phyloP scores from a whole-genome alignment of 306 rosid genomes.

The Hylodesmum podocarpum region DNA sequence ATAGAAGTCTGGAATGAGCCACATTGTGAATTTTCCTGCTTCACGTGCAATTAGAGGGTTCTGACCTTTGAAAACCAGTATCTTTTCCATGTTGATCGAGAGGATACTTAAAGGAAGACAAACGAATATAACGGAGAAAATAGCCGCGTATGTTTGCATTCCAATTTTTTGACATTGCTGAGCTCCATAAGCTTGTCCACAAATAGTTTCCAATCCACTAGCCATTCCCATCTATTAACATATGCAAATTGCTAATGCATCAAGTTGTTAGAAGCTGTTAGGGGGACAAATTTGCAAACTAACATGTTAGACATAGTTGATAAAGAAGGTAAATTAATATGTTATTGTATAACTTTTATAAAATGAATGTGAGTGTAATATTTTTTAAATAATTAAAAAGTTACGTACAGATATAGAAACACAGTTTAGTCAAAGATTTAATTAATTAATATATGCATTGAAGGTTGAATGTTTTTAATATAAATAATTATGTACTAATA shows the following conservation, averaged over 20 bases:
- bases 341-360: too few relatives aligned
- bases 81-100: constrained; percentile 57
- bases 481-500: too few relatives aligned
- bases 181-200: constrained; percentile 71
- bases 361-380: too few relatives aligned
- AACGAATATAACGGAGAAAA: constrained; percentile 52
- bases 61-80: constrained; percentile 63
- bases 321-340: background rate
- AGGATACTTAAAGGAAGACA: constrained; percentile 59
- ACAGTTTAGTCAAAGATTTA: background rate
- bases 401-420: background rate
- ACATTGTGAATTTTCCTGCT: constrained; percentile 56
- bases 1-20: constrained; percentile 77
- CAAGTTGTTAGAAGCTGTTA: background rate
- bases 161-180: constrained; percentile 49
- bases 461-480: too few relatives aligned
- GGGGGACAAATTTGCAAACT: background rate
- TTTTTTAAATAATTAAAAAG: too few relatives aligned
- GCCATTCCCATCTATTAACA: constrained; percentile 57
- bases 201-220: constrained; percentile 54
- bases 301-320: background rate
- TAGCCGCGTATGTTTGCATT: constrained; percentile 52
- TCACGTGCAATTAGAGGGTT: constrained; percentile 70
- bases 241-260: background rate
- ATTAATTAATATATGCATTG: too few relatives aligned